A percentile compares a stretch with the other conserved stretches of the same genome.
Conservation (phyloP, 2,329 filamentous ascomycete species). For the Trichoderma sp. region DNA sequence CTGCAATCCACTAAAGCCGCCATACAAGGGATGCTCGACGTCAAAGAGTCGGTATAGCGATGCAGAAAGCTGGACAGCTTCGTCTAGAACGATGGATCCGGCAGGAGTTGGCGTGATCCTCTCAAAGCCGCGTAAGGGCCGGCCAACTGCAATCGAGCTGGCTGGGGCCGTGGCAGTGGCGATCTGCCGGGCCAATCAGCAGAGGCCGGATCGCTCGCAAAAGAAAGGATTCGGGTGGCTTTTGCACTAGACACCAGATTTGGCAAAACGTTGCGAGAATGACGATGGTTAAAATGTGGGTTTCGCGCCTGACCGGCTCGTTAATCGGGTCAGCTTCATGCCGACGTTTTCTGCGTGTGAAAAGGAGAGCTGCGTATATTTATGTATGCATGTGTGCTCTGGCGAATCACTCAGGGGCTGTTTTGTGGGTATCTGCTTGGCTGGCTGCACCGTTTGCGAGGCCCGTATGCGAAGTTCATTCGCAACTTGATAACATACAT, state of each 20-base stretch:
- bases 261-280: constrained; percentile 14
- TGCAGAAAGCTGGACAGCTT: not conserved
- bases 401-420: not conserved
- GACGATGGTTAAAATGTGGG: not conserved
- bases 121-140: not conserved
- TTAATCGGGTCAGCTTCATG: not conserved
- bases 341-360: not conserved
- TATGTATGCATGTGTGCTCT: too few species aligned
- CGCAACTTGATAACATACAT: not conserved
- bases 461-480: not conserved
- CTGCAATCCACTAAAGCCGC: too few species aligned
- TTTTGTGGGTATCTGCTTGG: not conserved
- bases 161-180: not conserved
- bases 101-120: not conserved
- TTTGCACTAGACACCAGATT: constrained; percentile 2
- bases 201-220: constrained; percentile 19
- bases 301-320: not conserved
- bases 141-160: not conserved
- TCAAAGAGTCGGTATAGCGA: not conserved
- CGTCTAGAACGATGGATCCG: not conserved
- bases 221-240: not conserved
- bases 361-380: not conserved
- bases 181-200: constrained; percentile 7
- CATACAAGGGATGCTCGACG: not conserved
- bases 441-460: not conserved